Base-by-base conservation (phyloP, 257 asterid genomes). In the Ligustrum vulgare region DNA sequence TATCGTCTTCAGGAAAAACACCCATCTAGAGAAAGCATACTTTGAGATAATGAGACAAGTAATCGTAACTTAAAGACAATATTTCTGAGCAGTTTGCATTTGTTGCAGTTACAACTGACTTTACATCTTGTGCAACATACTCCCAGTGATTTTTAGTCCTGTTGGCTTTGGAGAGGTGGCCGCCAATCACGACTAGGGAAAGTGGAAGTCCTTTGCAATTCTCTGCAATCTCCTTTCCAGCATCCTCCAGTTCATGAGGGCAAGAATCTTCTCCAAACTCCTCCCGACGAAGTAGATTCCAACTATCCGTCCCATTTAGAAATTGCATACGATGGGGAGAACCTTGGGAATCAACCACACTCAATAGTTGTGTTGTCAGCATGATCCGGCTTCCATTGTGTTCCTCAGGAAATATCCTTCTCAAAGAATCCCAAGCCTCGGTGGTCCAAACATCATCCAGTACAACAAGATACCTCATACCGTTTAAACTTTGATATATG, bases 181-280 rank as follows among this genome's bases (percentile, higher is more conserved):
- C 79, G 28, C 75, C 72, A 20, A 79, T 69, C 25, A 79, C 56
- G 2, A 74, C 32, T 5, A 79, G 49, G 16, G 72, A 28, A 15
- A 74, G 60, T 16, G 82, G 82, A 58, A 79, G 82, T 36, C 79
- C 82, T 15, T 56, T 5, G 49, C 79, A 79, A 28, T 68, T 68
- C 45, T 28, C 16, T 33, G 72, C 67, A 33, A 79, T 74, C 41
- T 32, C 32, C 22, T 25, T 69, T 63, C 82, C 79, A 37, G 60
- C 36, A 20, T 20, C 64, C 10, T 47, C 69, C 49, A 78, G 22
- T 31, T 72, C 74, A 49, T 2, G 49, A 66, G 73, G 77, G 63
- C 78, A 67, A 65, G 25, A 0, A 22, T 51, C 56, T 13, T 56
- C 64, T 65, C 23, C 69, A 39, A 78, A 78, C 70, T 51, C 77